Percentiles rank a stretch among this genome's conserved stretches.
Evolutionary conservation across 345 rosid genomes (phyloP).

Genomic region (Gossypium sturtianum): DNA sequence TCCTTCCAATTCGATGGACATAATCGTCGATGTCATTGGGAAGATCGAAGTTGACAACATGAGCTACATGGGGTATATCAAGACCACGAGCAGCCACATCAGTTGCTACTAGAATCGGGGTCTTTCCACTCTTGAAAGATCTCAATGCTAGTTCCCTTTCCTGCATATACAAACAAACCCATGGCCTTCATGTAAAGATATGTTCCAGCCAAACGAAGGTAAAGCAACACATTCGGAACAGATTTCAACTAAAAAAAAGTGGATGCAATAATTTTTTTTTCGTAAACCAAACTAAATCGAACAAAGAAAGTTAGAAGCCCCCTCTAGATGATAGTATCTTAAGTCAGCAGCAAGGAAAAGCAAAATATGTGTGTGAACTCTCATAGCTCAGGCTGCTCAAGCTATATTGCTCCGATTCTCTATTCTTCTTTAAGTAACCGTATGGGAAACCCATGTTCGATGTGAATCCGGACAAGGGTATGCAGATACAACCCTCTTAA

Average conservation of each 20-base stretch:
- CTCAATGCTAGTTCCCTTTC: conserved; percentile 88
- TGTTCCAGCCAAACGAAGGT: neutral
- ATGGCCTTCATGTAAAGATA: neutral
- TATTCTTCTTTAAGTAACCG: neutral
- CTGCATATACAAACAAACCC: conserved; percentile 31
- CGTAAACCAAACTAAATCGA: neutral
- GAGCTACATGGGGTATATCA: conserved; percentile 93
- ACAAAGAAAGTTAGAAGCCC: neutral
- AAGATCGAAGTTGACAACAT: conserved; percentile 92
- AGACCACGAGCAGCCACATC: conserved; percentile 97
- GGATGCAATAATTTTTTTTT: too few species aligned
- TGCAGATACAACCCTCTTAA: neutral
- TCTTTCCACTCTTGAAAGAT: conserved; percentile 82
- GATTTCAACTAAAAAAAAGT: neutral
- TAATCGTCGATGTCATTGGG: conserved; percentile 98
- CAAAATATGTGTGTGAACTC: neutral
- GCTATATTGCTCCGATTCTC: neutral
- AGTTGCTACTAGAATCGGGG: conserved; percentile 95
- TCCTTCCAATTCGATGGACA: conserved; percentile 93
- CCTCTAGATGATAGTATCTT: neutral
- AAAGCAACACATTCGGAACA: neutral
- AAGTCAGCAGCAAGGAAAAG: neutral
- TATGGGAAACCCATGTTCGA: neutral
- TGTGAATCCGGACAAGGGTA: neutral
- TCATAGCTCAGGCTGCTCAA: neutral